Percentiles rank a stretch among this genome's conserved stretches.
phyloP scores from a whole-genome alignment of 176 grass and related monocot genomes.

The Aegilops sharonensis region DNA sequence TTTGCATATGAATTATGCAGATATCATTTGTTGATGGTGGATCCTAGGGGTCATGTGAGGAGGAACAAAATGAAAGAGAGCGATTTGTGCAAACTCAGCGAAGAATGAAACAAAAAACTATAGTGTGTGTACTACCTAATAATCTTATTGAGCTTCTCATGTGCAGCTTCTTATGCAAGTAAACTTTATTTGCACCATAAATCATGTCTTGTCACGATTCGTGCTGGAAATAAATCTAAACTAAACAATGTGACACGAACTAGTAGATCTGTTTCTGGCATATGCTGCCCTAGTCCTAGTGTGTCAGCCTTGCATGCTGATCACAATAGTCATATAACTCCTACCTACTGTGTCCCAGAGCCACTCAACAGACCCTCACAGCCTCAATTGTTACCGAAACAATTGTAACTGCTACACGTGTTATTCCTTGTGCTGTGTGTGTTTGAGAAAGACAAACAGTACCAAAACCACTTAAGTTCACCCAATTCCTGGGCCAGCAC shows the following conservation, averaged over 20 bases:
- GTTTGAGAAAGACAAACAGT: not conserved
- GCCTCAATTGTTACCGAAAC: not conserved
- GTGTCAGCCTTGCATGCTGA: not conserved
- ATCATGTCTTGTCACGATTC: not conserved
- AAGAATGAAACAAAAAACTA: not conserved
- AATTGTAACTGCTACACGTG: not conserved
- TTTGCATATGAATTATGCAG: not conserved
- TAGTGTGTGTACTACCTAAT: not conserved
- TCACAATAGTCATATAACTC: not conserved
- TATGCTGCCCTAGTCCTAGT: not conserved
- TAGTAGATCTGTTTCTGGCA: not conserved
- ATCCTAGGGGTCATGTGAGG: not conserved
- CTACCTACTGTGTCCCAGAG: not conserved
- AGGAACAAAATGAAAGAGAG: not conserved
- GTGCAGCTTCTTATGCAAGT: not conserved
- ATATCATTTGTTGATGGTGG: not conserved
- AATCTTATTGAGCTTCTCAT: conserved; percentile 6
- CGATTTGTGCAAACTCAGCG: not conserved
- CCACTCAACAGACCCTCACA: not conserved
- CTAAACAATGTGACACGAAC: not conserved
- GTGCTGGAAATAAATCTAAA: not conserved
- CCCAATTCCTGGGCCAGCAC: not conserved
- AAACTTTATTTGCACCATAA: conserved; percentile 7
- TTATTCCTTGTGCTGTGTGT: not conserved
- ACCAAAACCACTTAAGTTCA: not conserved